Percentiles rank a stretch among this genome's conserved stretches.
Conservation (phyloP, 441 rosid species). For the Croton laevigatus region DNA sequence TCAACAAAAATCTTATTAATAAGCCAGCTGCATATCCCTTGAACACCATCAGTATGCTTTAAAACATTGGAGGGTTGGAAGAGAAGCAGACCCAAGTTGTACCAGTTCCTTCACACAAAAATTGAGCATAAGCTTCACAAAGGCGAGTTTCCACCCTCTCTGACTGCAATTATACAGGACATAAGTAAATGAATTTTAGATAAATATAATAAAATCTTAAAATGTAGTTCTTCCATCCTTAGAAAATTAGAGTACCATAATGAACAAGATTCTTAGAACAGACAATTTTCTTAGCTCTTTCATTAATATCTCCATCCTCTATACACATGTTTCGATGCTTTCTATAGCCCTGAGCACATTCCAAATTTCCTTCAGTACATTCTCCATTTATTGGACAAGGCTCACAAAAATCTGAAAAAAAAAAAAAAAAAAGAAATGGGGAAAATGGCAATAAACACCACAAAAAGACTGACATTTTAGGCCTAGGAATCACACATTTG, state of each 20-base stretch:
- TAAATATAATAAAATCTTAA: conserved; percentile 11
- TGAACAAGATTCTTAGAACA: conserved; percentile 36
- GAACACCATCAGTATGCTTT: background rate
- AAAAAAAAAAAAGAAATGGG: conserved; percentile 10
- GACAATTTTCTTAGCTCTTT: conserved; percentile 78
- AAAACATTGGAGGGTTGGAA: conserved; percentile 14
- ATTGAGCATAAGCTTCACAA: conserved; percentile 59
- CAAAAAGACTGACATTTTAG: background rate
- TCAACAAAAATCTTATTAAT: conserved; percentile 12
- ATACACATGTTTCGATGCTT: conserved; percentile 54
- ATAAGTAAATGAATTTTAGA: conserved; percentile 19
- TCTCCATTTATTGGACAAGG: conserved; percentile 70
- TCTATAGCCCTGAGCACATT: conserved; percentile 62
- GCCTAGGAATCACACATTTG: background rate
- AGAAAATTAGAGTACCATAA: conserved; percentile 29
- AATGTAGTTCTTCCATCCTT: background rate
- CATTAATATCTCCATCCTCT: conserved; percentile 75
- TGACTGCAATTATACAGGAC: conserved; percentile 50
- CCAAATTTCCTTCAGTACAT: conserved; percentile 51
- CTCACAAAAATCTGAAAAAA: conserved; percentile 62
- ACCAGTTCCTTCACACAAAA: conserved; percentile 63
- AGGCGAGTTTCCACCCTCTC: conserved; percentile 51
- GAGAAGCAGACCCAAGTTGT: conserved; percentile 56
- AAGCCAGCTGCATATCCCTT: background rate
- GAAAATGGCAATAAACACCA: conserved; percentile 5